Conservation (phyloP, 2,329 filamentous ascomycete genomes). For the Cladosporium sp. region DNA sequence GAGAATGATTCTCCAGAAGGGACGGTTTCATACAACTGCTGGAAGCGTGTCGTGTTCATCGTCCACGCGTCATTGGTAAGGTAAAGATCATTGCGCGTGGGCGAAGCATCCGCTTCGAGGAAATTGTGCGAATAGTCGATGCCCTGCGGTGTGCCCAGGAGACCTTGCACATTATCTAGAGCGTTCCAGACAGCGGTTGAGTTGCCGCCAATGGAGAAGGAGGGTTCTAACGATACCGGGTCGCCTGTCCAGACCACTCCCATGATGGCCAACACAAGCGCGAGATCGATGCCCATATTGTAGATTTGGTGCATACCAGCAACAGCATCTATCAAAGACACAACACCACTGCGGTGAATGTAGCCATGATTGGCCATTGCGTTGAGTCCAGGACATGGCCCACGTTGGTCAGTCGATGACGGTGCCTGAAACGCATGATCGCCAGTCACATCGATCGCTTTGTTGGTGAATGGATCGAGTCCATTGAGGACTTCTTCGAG, state of each 20-base stretch:
- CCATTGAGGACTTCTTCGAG: slow-evolving; percentile 7
- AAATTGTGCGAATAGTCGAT: slow-evolving; percentile 56
- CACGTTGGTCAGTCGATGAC: slow-evolving; percentile 22
- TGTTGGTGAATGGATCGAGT: slow-evolving; percentile 5
- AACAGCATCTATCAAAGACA: slow-evolving; percentile 31
- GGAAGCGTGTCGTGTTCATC: slow-evolving; percentile 55
- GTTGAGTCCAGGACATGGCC: slow-evolving; percentile 26
- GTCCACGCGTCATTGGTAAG: slow-evolving; percentile 47
- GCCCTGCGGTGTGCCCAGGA: slow-evolving; percentile 32
- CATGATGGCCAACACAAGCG: slow-evolving; percentile 33
- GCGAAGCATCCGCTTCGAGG: slow-evolving; percentile 56
- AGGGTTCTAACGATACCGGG: slow-evolving; percentile 44
- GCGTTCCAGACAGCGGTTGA: slow-evolving; percentile 39
- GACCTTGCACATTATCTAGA: slow-evolving; percentile 34
- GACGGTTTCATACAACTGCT: slow-evolving; percentile 44
- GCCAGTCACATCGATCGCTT: slow-evolving; percentile 21
- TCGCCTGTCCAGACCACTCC: slow-evolving; percentile 35
- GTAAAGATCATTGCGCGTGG: slow-evolving; percentile 56
- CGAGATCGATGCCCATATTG: slow-evolving; percentile 35
- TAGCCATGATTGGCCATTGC: slow-evolving; percentile 36
- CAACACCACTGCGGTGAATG: slow-evolving; percentile 31
- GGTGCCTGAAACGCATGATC: slow-evolving; percentile 20
- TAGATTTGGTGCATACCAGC: slow-evolving; percentile 25
- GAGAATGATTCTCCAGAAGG: slow-evolving; percentile 27
- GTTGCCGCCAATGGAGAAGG: slow-evolving; percentile 33